Evolutionary conservation across 345 rosid genomes (phyloP).

Genomic region (Erysimum cheiranthoides): DNA sequence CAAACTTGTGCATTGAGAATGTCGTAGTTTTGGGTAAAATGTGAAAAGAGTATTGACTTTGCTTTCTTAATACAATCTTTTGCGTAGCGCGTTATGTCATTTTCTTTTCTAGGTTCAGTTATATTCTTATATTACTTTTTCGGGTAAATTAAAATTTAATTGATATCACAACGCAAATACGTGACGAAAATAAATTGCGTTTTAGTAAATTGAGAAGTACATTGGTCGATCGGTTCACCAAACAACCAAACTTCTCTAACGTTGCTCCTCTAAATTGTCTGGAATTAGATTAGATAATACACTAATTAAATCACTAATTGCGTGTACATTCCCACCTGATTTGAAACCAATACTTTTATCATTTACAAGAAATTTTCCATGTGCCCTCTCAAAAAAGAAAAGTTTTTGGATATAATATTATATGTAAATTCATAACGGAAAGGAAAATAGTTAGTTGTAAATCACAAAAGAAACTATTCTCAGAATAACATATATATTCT

Average conservation of each 20-base stretch:
- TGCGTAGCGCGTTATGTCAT: constrained; percentile 28
- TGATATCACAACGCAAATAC: constrained; percentile 19
- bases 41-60: background rate
- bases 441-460: constrained; percentile 22
- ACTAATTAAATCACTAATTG: constrained; percentile 3
- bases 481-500: background rate
- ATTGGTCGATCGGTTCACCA: constrained; percentile 33
- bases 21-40: constrained; percentile 7
- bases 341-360: background rate
- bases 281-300: background rate
- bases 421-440: constrained; percentile 10
- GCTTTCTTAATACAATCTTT: constrained; percentile 1
- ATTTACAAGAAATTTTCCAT: background rate
- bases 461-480: constrained; percentile 22
- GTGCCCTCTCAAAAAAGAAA: constrained; percentile 7
- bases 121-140: constrained; percentile 2
- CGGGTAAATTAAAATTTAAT: background rate
- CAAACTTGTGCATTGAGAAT: background rate
- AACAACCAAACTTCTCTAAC: constrained; percentile 32
- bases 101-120: background rate
- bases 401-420: background rate
- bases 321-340: constrained; percentile 2
- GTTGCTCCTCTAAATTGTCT: constrained; percentile 6
- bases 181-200: constrained; percentile 14
- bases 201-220: background rate